Evolutionary conservation across 306 rosid species (phyloP).

Genomic region (Cucumis cinereus): DNA sequence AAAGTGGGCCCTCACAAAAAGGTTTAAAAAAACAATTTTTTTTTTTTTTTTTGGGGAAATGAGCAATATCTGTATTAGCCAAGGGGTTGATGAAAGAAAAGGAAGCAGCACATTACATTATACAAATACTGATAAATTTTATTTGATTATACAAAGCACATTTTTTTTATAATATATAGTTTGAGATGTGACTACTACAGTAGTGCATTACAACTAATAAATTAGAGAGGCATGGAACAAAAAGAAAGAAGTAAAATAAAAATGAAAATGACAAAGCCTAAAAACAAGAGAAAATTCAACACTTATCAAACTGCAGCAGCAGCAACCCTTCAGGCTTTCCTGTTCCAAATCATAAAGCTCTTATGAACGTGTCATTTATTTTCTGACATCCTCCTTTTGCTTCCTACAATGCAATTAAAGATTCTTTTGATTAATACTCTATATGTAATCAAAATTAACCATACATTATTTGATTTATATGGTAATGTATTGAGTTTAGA

Average conservation of each 20-base stretch:
- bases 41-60: not conserved
- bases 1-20: not conserved
- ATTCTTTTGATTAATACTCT: not conserved
- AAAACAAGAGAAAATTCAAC: not conserved
- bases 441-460: not conserved
- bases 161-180: not conserved
- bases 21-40: not conserved
- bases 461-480: not conserved
- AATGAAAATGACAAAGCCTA: not conserved
- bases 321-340: not conserved
- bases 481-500: not conserved
- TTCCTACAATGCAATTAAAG: not conserved
- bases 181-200: not conserved
- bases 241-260: not conserved
- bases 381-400: not conserved
- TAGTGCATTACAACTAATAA: slow-evolving; percentile 7
- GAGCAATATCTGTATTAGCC: not conserved
- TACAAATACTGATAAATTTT: not conserved
- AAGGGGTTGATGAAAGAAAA: not conserved
- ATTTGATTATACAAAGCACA: not conserved
- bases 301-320: not conserved
- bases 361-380: not conserved
- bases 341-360: not conserved
- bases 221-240: not conserved
- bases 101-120: not conserved